Evolutionary conservation across 2,329 filamentous ascomycete genomes (phyloP), one percentile per base, ranked within the genome.

Genomic region (Monilinia polystroma): DNA sequence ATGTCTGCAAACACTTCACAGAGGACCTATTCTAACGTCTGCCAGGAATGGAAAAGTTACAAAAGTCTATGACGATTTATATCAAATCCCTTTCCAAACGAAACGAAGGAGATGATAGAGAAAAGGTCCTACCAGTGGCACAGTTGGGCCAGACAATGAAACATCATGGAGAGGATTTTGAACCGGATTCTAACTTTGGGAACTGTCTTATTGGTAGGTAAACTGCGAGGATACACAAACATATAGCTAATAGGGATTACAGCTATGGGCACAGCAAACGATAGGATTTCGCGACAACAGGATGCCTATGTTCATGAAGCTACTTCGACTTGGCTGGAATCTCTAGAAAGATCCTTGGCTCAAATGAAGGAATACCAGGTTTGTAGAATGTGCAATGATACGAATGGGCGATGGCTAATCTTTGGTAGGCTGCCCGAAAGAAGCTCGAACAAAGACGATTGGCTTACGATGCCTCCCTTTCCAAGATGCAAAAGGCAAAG

Each of bases 281-380:
- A 98, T 80, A 88, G 91, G 63, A 85, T 97, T 71, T 91, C 91
- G 14, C 87, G 92, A 58, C 85, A 92, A 66, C 94, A 98, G 78
- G 94, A 97, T 77, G 87, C 83, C 32, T 97, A 94, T 75, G 87
- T 92, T 56, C 83, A 86, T 45, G 86, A 91, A 73, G 90, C 92
- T 69, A 96, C 90, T 20, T 85, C 87, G 45, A 90, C 86, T 76
- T 97, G 94, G 94, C 83, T 96, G 67, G 93, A 97, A 77, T 93
- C 91, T n/a, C 82, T 97, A 29, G 94, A 98, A 78, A 84, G 93
- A 71, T 96, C 90, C 35, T 79, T 97, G 63, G 89, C 92, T 47
- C 95, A 97, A 84, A 94, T 98, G 92, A 97, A 96, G 78, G 95
- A 98, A 76, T 98, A 97, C 74, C 93, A 97, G 84, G 91, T 94